phyloP scores from a whole-genome alignment of 129 eudicot genomes.

The Flaveria trinervia region DNA sequence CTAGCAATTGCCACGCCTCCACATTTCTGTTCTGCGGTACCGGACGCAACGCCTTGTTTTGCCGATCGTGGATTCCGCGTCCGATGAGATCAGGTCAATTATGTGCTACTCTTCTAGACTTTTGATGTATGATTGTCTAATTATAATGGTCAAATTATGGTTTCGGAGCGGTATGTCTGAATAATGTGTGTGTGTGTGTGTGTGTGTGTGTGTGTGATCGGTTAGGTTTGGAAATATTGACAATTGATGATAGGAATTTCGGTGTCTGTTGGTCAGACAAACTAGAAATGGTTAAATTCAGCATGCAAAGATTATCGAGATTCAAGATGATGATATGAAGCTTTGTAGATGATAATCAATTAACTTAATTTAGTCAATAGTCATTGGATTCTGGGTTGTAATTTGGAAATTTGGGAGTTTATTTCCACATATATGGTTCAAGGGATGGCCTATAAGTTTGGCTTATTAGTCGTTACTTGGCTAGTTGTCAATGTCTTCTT shows the following conservation, averaged over 20 bases:
- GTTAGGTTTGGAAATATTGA: not conserved
- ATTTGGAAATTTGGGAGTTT: not conserved
- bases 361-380: not conserved
- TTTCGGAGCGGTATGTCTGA: not conserved
- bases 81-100: slow-evolving; percentile 54
- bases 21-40: slow-evolving; percentile 66
- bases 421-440: slow-evolving; percentile 17
- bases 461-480: not conserved
- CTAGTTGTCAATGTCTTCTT: slow-evolving; percentile 5
- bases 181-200: no score
- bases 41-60: slow-evolving; percentile 74
- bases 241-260: not conserved
- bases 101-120: not conserved
- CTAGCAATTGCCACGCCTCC: slow-evolving; percentile 38
- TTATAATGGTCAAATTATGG: no score
- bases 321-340: not conserved
- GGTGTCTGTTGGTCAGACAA: not conserved
- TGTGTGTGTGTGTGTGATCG: not conserved
- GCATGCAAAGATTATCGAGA: not conserved
- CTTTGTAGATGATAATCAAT: not conserved
- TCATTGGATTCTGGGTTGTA: slow-evolving; percentile 2
- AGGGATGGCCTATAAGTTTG: not conserved
- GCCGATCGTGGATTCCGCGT: slow-evolving; percentile 89
- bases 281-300: not conserved
- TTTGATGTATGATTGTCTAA: not conserved